A percentile compares a stretch with the other conserved stretches of the same genome.
These are phyloP conservation scores for Chaetomium sp. DNA, from an alignment of 2,329 filamentous ascomycete species.

Conservation along the genomic window DNA sequence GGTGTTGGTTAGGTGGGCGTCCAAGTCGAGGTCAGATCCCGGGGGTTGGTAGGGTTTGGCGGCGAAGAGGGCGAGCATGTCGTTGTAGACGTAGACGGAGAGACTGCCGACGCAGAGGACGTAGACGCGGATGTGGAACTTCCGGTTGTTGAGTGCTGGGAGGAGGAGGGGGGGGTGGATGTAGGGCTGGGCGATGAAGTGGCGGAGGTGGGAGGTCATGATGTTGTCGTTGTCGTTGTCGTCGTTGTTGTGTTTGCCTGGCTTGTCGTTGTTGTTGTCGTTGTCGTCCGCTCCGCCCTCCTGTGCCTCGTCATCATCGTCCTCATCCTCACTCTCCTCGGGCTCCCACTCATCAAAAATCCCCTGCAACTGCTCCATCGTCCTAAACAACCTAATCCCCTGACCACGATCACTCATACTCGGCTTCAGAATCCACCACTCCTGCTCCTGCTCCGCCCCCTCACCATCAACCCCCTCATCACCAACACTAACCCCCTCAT, in stretches of 20 bases:
- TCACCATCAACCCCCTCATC: constrained; percentile 10
- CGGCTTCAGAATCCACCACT: constrained; percentile 98
- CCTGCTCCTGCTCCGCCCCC: constrained; percentile 24
- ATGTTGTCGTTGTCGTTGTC: constrained; percentile 48
- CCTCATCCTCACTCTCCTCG: constrained; percentile 57
- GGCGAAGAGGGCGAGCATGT: constrained; percentile 92
- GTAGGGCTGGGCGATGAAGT: constrained; percentile 94
- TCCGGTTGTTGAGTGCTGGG: constrained; percentile 55
- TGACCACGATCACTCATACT: constrained; percentile 96
- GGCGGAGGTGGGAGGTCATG: constrained; percentile 82
- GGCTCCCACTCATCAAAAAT: constrained; percentile 93
- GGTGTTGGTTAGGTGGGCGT: constrained; percentile 86
- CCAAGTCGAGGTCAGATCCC: constrained; percentile 45
- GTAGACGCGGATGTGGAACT: constrained; percentile 94
- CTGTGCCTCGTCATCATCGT: constrained; percentile 47
- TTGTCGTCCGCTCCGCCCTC: constrained; percentile 28
- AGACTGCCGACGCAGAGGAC: constrained; percentile 75
- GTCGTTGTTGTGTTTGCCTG: constrained; percentile 14
- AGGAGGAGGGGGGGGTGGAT: constrained; percentile 81
- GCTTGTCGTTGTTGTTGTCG: constrained; percentile 24
- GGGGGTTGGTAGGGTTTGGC: constrained; percentile 65
- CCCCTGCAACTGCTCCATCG: constrained; percentile 70
- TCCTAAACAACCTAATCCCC: constrained; percentile 83
- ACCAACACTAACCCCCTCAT: constrained; percentile 35
- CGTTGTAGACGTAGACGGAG: constrained; percentile 76